A percentile compares a stretch with the other conserved stretches of the same genome.
These are phyloP conservation scores for Auricularia sp. DNA, from an alignment of 768 basidiomycete species.

Conservation along the genomic window DNA sequence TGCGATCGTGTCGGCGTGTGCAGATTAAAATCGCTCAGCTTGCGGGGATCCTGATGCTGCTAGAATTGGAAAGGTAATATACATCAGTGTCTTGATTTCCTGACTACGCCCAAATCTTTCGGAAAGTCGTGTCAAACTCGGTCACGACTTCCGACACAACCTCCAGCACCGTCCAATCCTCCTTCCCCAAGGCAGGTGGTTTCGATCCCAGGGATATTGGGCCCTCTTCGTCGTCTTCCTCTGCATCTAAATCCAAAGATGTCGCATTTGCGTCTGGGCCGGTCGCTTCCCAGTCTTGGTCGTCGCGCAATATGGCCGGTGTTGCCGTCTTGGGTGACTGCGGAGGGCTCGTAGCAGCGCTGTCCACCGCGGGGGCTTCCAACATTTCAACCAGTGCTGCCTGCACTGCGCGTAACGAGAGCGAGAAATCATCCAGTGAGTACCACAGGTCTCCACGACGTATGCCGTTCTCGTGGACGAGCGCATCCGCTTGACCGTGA, in stretches of 20 bases:
- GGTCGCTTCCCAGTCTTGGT: constrained; percentile 13
- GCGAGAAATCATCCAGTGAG: constrained; percentile 44
- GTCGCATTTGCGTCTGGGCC: constrained; percentile 2
- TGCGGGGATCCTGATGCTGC: too few relatives aligned
- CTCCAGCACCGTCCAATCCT: constrained; percentile 48
- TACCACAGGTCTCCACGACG: constrained; percentile 59
- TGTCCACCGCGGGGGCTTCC: not conserved
- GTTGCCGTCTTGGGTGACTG: too few relatives aligned
- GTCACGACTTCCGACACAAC: constrained; percentile 31
- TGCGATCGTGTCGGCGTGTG: too few relatives aligned
- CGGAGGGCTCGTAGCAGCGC: not conserved
- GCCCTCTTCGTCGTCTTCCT: constrained; percentile 23
- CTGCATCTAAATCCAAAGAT: constrained; percentile 1
- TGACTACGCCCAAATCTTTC: constrained; percentile 47
- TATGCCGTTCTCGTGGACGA: constrained; percentile 44
- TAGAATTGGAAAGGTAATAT: too few relatives aligned
- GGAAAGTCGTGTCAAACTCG: constrained; percentile 52
- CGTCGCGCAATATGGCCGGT: constrained; percentile 20
- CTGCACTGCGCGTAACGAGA: constrained; percentile 41
- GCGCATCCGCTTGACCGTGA: constrained; percentile 45
- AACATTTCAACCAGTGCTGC: constrained; percentile 26
- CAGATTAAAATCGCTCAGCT: too few relatives aligned
- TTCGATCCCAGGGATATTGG: not conserved
- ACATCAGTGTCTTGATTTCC: too few relatives aligned
- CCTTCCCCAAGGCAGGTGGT: constrained; percentile 20